These are phyloP conservation scores for Rhizopogon vulgaris DNA, from an alignment of 768 basidiomycete genomes.

Conservation along the genomic window DNA sequence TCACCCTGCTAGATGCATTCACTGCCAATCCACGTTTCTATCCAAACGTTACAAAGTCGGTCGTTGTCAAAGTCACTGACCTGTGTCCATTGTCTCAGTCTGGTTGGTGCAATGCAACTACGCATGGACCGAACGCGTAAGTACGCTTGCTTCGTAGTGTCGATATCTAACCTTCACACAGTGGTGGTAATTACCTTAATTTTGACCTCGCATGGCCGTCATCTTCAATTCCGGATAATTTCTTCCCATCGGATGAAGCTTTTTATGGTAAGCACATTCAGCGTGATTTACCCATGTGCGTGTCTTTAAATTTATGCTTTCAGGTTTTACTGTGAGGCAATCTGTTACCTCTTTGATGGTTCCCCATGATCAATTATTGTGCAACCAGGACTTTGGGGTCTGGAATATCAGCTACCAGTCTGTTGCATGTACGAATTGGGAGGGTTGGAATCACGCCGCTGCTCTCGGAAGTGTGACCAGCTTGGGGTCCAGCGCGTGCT, in stretches of 20 bases:
- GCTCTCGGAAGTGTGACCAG: conserved; percentile 64
- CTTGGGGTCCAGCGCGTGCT: conserved; percentile 59
- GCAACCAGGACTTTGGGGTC: conserved; percentile 69
- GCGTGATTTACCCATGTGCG: not conserved
- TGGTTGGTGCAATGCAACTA: conserved; percentile 72
- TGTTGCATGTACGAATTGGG: conserved; percentile 64
- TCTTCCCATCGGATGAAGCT: conserved; percentile 67
- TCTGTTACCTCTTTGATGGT: not conserved
- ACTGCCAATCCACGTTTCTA: conserved; percentile 62
- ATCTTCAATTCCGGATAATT: conserved; percentile 56
- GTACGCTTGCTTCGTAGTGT: conserved; percentile 17
- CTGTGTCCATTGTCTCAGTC: conserved; percentile 58
- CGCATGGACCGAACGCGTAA: conserved; percentile 55
- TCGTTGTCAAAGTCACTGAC: conserved; percentile 77
- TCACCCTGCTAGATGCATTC: conserved; percentile 68
- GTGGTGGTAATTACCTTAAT: conserved; percentile 66
- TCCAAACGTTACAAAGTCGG: conserved; percentile 50
- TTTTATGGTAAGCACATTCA: conserved; percentile 47
- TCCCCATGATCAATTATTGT: not conserved
- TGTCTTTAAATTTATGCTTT: conserved; percentile 19
- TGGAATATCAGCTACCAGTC: conserved; percentile 75
- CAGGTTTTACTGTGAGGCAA: conserved; percentile 34
- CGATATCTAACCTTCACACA: conserved; percentile 20
- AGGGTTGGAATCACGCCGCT: conserved; percentile 47
- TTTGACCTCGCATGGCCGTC: conserved; percentile 84